Conservation (phyloP, 2,329 filamentous ascomycete species). For the Cercospora nicotianae region DNA sequence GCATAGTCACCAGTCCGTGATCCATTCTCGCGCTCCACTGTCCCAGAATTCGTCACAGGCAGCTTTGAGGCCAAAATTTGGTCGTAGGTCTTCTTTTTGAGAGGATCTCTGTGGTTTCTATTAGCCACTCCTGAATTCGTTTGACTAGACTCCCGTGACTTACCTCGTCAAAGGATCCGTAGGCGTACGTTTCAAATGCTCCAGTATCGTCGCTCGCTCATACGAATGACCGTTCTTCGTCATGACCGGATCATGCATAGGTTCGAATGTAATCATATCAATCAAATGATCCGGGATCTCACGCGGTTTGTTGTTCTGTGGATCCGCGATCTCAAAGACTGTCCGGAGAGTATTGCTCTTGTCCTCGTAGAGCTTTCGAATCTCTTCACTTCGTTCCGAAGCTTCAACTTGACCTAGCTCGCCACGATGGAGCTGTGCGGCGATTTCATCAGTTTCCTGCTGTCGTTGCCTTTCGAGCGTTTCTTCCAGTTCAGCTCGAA, state of each 20-base stretch:
- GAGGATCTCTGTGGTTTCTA: slow-evolving; percentile 42
- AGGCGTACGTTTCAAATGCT: slow-evolving; percentile 73
- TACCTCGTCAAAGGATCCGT: slow-evolving; percentile 78
- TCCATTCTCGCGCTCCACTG: slow-evolving; percentile 86
- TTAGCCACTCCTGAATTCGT: too few relatives aligned
- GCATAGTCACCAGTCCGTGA: slow-evolving; percentile 32
- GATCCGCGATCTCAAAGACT: slow-evolving; percentile 51
- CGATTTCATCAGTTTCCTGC: slow-evolving; percentile 42
- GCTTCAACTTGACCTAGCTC: slow-evolving; percentile 48
- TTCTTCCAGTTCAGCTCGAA: slow-evolving; percentile 62
- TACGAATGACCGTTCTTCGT: slow-evolving; percentile 89
- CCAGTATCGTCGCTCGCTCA: slow-evolving; percentile 79
- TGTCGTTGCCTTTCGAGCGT: slow-evolving; percentile 53
- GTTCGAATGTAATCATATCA: slow-evolving; percentile 56
- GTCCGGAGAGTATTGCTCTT: slow-evolving; percentile 48
- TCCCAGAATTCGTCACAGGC: slow-evolving; percentile 84
- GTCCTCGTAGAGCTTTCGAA: slow-evolving; percentile 43
- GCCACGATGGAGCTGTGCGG: slow-evolving; percentile 34
- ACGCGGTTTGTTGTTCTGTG: slow-evolving; percentile 46
- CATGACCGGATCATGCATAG: slow-evolving; percentile 48
- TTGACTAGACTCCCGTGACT: neutral
- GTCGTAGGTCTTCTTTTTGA: slow-evolving; percentile 69
- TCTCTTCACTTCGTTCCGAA: slow-evolving; percentile 50
- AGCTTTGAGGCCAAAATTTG: slow-evolving; percentile 77
- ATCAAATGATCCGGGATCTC: slow-evolving; percentile 74